A percentile compares a stretch with the other conserved stretches of the same genome.
These are phyloP conservation scores for Melocanna baccifera DNA, from an alignment of 176 grass and related monocot genomes.

Conservation along the genomic window DNA sequence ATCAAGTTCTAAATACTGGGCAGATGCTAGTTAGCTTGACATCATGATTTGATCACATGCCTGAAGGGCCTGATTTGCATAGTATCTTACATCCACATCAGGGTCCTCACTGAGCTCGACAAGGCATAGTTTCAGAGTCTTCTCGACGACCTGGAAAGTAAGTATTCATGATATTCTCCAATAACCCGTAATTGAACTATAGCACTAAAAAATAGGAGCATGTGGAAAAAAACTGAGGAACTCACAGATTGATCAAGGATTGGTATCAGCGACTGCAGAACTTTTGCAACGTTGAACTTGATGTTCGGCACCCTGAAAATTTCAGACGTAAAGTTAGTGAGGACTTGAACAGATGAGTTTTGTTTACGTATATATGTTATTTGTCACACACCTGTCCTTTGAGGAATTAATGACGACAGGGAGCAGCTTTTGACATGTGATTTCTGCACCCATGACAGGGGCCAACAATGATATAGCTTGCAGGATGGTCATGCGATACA, in stretches of 20 bases:
- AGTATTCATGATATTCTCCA: constrained; percentile 35
- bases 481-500: constrained; percentile 87
- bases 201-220: neutral
- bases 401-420: constrained; percentile 78
- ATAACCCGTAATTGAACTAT: neutral
- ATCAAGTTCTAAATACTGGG: constrained; percentile 30
- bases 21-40: constrained; percentile 57
- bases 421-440: constrained; percentile 79
- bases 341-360: neutral
- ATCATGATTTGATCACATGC: constrained; percentile 88
- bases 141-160: constrained; percentile 61
- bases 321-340: neutral
- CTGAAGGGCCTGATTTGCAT: constrained; percentile 71
- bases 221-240: neutral
- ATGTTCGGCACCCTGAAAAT: constrained; percentile 85
- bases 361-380: neutral
- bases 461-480: constrained; percentile 76
- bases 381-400: constrained; percentile 68
- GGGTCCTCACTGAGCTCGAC: constrained; percentile 96
- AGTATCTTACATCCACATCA: constrained; percentile 90
- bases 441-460: constrained; percentile 87
- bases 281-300: constrained; percentile 95
- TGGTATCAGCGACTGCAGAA: constrained; percentile 69
- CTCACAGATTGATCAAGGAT: constrained; percentile 81
- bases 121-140: constrained; percentile 71